Base-by-base conservation (phyloP, 2,329 filamentous ascomycete species). In the Fusarium sp. region DNA sequence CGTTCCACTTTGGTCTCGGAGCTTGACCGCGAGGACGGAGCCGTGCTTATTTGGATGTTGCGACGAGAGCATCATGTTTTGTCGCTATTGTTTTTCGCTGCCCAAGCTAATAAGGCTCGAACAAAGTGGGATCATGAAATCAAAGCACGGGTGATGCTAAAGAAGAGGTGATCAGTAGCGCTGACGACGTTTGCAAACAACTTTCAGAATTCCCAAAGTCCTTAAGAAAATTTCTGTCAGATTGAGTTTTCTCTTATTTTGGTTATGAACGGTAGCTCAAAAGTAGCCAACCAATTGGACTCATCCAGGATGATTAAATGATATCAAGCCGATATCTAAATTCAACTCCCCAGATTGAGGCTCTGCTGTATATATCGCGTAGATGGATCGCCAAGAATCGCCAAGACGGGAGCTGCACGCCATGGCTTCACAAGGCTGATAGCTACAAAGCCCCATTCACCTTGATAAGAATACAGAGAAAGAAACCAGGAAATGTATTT, bases 391-490 rank as follows among this genome's bases (percentile, higher is more conserved):
- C 59, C 58, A 61, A 63, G 58, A 6, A 6, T 5, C 35, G 55
- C 55, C 49, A 63, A 62, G 58, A 42, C 58, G 59, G 58, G 58
- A 45, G 39, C 14, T 51, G 33, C 31, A 43, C 23, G 27, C 33
- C 33, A 35, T 35, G 33, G 33, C 33, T 35, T 35, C 5, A 33
- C 8, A 35, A 35, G 33, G 33, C 33, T 35, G 15, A 9, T 8
- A 35, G 7, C 17, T n/a, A 8, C 1, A 35, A n/a, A n/a, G 33
- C 33, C 33, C 17, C 15, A 35, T 6, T 33, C 5, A 15, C 8
- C 25, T 25, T 33, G 31, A 35, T 35, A 17, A 35, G 6, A 17
- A 5, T 15, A 3, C 11, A 5, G 15, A 17, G 4, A 35, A 35
- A 8, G 2, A 35, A 17, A 6, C 4, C 11, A 15, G 14, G 17